Percentiles rank a stretch among this genome's conserved stretches.
phyloP scores from a whole-genome alignment of 2,329 filamentous ascomycete genomes.

The Pseudomassariella vexata region DNA sequence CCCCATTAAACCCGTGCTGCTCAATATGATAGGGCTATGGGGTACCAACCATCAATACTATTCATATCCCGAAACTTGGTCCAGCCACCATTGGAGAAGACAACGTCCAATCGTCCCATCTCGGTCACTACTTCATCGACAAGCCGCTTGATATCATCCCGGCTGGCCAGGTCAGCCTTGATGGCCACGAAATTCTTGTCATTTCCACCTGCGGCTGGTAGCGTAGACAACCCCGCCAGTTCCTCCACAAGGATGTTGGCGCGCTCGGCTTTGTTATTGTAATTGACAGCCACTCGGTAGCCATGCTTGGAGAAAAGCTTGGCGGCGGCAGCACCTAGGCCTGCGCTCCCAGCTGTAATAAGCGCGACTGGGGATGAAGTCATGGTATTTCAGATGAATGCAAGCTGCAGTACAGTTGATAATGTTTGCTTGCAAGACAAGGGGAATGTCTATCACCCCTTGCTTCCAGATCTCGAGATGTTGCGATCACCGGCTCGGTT shows the following conservation, averaged over 20 bases:
- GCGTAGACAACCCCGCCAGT: slow-evolving; percentile 42
- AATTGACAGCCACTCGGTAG: slow-evolving; percentile 69
- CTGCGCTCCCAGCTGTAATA: slow-evolving; percentile 53
- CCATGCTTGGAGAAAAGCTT: slow-evolving; percentile 63
- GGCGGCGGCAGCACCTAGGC: slow-evolving; percentile 64
- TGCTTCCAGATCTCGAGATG: no score
- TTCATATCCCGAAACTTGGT: slow-evolving; percentile 28
- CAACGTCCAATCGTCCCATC: slow-evolving; percentile 68
- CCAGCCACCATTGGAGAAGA: slow-evolving; percentile 70
- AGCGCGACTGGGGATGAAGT: slow-evolving; percentile 27
- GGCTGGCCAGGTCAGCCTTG: slow-evolving; percentile 60
- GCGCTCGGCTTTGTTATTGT: slow-evolving; percentile 53
- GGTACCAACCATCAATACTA: slow-evolving; percentile 4
- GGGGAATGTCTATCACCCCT: no score
- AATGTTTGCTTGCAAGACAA: not conserved
- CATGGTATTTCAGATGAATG: no score
- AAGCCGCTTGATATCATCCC: slow-evolving; percentile 51
- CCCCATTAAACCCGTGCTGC: not conserved
- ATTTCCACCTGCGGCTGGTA: slow-evolving; percentile 29
- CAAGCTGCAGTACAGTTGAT: no score
- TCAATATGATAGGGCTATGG: no score
- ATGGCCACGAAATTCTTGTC: slow-evolving; percentile 49
- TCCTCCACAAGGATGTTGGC: slow-evolving; percentile 54
- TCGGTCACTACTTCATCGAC: slow-evolving; percentile 52
- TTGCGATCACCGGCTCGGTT: no score